A percentile compares a stretch with the other conserved stretches of the same genome.
Conservation (phyloP, 2,329 filamentous ascomycete species). For the Zelopaecilomyces penicillatus region DNA sequence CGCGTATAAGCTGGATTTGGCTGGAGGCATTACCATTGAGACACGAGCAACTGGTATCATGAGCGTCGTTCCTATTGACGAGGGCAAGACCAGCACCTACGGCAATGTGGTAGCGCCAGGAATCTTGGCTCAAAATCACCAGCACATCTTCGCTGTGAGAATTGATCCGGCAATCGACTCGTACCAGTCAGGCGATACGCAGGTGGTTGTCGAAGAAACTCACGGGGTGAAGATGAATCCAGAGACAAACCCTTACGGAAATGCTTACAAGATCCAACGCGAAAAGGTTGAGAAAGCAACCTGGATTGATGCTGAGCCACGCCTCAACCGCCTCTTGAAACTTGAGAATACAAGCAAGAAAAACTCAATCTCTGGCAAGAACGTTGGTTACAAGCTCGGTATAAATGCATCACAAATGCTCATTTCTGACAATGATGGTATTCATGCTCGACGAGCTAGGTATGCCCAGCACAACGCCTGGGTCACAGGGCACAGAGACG, state of each 20-base stretch:
- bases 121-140: slow-evolving; percentile 59
- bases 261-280: slow-evolving; percentile 48
- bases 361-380: slow-evolving; percentile 41
- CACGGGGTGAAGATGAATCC: slow-evolving; percentile 32
- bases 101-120: slow-evolving; percentile 57
- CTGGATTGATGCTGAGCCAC: slow-evolving; percentile 45
- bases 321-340: slow-evolving; percentile 41
- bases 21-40: slow-evolving; percentile 53
- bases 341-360: slow-evolving; percentile 37
- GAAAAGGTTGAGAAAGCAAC: slow-evolving; percentile 35
- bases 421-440: slow-evolving; percentile 36
- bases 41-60: slow-evolving; percentile 59
- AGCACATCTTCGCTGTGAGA: slow-evolving; percentile 59
- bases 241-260: slow-evolving; percentile 51
- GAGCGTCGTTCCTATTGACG: slow-evolving; percentile 51
- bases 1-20: slow-evolving; percentile 49
- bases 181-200: slow-evolving; percentile 38
- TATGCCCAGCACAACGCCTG: slow-evolving; percentile 40
- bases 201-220: slow-evolving; percentile 35
- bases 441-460: slow-evolving; percentile 33
- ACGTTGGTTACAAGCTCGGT: slow-evolving; percentile 41
- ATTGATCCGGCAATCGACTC: slow-evolving; percentile 57
- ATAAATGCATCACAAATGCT: slow-evolving; percentile 38
- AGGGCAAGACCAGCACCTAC: slow-evolving; percentile 41
- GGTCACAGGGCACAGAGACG: slow-evolving; percentile 41